Conservation (phyloP, 345 rosid genomes). For the Citrus cavaleriei region DNA sequence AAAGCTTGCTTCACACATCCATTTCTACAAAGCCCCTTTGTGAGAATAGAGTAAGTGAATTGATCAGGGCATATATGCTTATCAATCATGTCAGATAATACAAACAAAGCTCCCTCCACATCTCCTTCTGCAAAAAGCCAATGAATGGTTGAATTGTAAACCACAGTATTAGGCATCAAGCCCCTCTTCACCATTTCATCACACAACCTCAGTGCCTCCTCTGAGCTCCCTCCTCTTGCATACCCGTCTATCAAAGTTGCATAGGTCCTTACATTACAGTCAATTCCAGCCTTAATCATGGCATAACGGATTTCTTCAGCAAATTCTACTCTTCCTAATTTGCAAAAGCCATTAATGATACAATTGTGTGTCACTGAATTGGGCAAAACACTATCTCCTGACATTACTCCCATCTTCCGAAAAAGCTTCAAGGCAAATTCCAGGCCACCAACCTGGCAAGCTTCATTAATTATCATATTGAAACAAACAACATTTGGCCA, state of each 20-base stretch:
- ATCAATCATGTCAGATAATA: constrained; percentile 48
- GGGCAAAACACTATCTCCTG: constrained; percentile 36
- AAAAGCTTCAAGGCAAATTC: constrained; percentile 35
- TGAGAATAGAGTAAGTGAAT: constrained; percentile 48
- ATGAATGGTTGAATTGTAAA: constrained; percentile 55
- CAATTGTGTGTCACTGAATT: constrained; percentile 53
- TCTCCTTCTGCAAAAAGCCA: constrained; percentile 61
- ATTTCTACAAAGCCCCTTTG: constrained; percentile 44
- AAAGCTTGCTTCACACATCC: constrained; percentile 46
- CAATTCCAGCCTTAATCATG: constrained; percentile 50
- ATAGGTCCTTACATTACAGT: constrained; percentile 55
- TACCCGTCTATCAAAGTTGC: constrained; percentile 63
- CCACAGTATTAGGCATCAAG: constrained; percentile 47
- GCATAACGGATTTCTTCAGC: constrained; percentile 37
- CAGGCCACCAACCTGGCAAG: constrained; percentile 43
- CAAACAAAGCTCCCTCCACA: constrained; percentile 35
- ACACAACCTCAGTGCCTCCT: constrained; percentile 54
- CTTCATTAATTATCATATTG: constrained; percentile 67
- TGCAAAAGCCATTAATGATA: constrained; percentile 61
- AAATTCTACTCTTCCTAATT: constrained; percentile 45
- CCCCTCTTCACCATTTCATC: constrained; percentile 55
- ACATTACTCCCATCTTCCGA: constrained; percentile 49
- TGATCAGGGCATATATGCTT: constrained; percentile 35
- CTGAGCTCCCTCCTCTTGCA: constrained; percentile 48
- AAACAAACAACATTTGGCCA: constrained; percentile 71